A percentile compares a stretch with the other conserved stretches of the same genome.
Evolutionary conservation across 192 early-diverging fungal genomes (phyloP).

Genomic region (Podila epicladia): DNA sequence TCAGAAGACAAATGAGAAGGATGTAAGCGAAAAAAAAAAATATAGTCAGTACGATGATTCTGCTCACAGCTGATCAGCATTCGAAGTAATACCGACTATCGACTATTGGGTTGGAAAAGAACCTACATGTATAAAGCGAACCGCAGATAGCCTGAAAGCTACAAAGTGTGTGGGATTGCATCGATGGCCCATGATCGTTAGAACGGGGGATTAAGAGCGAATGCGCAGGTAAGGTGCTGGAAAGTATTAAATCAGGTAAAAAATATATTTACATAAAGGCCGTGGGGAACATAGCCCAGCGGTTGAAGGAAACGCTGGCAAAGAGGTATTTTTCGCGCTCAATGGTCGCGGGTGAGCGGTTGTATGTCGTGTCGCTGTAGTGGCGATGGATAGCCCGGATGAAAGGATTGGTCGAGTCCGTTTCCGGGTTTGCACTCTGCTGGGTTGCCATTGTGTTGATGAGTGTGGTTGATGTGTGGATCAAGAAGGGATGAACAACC

Average conservation of each 20-base stretch:
- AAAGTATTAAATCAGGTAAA: neutral
- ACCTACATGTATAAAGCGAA: slow-evolving; percentile 64
- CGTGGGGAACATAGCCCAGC: slow-evolving; percentile 65
- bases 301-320: slow-evolving; percentile 52
- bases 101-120: neutral
- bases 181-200: neutral
- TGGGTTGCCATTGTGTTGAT: neutral
- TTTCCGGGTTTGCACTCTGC: slow-evolving; percentile 7
- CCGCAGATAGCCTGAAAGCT: slow-evolving; percentile 64
- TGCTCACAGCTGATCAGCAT: neutral
- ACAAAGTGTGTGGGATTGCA: slow-evolving; percentile 5
- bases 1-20: neutral
- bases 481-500: slow-evolving; percentile 1
- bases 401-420: slow-evolving; percentile 7
- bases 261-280: slow-evolving; percentile 51
- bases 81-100: neutral
- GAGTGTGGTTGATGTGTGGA: slow-evolving; percentile 3
- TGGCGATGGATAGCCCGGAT: slow-evolving; percentile 20
- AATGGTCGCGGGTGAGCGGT: slow-evolving; percentile 15
- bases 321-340: slow-evolving; percentile 36
- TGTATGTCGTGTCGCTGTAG: slow-evolving; percentile 30
- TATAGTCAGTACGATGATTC: neutral
- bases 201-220: neutral
- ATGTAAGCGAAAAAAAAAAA: neutral
- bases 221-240: neutral